Base-by-base conservation (phyloP, 73 alveolate genomes). In the Blepharisma stoltei region DNA sequence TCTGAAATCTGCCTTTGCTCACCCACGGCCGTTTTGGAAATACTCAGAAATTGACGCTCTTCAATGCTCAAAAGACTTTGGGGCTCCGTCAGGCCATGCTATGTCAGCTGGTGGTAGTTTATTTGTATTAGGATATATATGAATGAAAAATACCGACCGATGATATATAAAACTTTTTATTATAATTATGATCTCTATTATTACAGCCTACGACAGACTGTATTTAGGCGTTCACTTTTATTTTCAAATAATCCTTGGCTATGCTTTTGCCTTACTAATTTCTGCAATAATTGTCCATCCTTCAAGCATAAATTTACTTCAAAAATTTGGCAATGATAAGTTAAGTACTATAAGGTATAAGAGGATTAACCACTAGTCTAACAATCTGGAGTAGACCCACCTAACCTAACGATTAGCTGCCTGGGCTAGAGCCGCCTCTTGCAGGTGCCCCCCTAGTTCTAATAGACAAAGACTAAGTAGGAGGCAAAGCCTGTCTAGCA, bases 61-160 rank as follows among this genome's bases (percentile, higher is more conserved):
- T 8, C 23, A n/a, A 14, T 60, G 73, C 23, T 38, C 73, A 14
- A 18, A 18, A 60, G 73, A 60, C 46, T 60, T 60, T 60, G 73
- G 73, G 2, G 37, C 73, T 1, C 73, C 73, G 11, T 60, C 73
- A 60, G 73, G 73, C 14, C 73, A 60, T 60, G 73, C 73, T 18
- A 25, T 25, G 18, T 8, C 46, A 14, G 73, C 23, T 25, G 73
- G 73, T 25, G 73, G 46, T 2, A 38, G 46, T 14, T 14, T 60
- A 38, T 20, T 14, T 8, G 46, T 60, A 14, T 5, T 60, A 60
- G 73, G 49, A 5, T 60, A 60, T 38, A 14, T 60, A 8, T 60
- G 73, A 38, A n/a, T 60, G 38, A n/a, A 60, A 25, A 9, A n/a
- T 20, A 60, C 14, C 3, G 14, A n/a, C 73, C 38, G 23, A 14